These are phyloP conservation scores for Chlorociboria aeruginascens DNA, from an alignment of 495 filamentous ascomycete genomes.

Conservation along the genomic window DNA sequence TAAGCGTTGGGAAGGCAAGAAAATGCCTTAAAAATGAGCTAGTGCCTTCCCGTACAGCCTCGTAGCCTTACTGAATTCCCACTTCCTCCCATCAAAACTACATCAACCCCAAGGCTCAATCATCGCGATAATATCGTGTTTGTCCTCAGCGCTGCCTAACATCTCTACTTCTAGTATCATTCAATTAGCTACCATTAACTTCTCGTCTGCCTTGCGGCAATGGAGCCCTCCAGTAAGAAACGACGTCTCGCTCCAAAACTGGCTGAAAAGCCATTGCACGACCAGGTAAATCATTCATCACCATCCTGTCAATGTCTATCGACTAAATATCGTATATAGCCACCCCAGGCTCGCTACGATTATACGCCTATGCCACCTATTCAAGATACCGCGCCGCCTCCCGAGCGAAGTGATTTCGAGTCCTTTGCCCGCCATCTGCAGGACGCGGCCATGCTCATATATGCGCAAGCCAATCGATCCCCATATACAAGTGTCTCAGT, in stretches of 20 bases:
- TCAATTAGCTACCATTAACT: neutral
- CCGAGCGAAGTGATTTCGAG: constrained; percentile 37
- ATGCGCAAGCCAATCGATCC: constrained; percentile 37
- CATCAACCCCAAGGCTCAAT: constrained; percentile 5
- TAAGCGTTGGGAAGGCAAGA: no score
- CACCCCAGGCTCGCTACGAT: constrained; percentile 10
- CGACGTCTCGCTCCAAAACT: constrained; percentile 24
- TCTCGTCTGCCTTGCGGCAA: constrained; percentile 15
- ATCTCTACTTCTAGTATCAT: constrained; percentile 1
- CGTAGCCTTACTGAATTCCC: neutral
- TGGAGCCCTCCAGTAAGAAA: constrained; percentile 24
- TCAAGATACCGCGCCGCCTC: constrained; percentile 15
- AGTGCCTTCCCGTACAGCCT: neutral
- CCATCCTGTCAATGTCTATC: neutral
- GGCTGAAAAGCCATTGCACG: constrained; percentile 19
- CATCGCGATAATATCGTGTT: constrained; percentile 9
- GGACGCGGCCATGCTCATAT: constrained; percentile 36
- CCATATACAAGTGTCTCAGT: constrained; percentile 38
- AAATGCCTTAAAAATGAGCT: no score
- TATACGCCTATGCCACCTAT: constrained; percentile 14
- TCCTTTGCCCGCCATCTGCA: constrained; percentile 45
- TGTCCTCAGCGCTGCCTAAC: neutral
- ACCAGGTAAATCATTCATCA: constrained; percentile 15
- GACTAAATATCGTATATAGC: constrained; percentile 5
- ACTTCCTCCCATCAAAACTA: constrained; percentile 12